Conservation (phyloP, 768 basidiomycete species). For the Suillus subluteus region DNA sequence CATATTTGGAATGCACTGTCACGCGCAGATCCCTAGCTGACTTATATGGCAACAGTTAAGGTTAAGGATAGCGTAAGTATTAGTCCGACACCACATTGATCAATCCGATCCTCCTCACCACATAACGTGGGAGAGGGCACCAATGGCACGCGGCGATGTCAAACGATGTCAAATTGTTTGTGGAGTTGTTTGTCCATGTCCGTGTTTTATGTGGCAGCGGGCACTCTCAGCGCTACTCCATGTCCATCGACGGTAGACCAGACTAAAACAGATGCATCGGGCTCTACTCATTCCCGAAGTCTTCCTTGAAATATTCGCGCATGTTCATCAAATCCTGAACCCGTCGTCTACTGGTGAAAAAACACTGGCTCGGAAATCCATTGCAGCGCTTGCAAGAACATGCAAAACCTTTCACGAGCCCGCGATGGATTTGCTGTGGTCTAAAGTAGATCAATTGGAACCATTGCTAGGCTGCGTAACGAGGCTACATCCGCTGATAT, state of each 20-base stretch:
- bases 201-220: background rate
- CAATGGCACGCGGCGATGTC: background rate
- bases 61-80: no score
- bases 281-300: background rate
- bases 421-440: background rate
- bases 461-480: background rate
- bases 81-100: background rate
- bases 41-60: background rate
- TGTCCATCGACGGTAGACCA: background rate
- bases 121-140: constrained; percentile 1
- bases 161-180: background rate
- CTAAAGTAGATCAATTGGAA: background rate
- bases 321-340: background rate
- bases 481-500: background rate
- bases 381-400: background rate
- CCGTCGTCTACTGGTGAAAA: background rate
- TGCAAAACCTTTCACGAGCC: background rate
- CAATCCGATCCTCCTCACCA: background rate
- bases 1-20: no score
- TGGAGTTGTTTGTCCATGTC: background rate
- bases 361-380: background rate
- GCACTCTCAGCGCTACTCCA: background rate
- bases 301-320: background rate
- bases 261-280: background rate
- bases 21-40: background rate